These are phyloP conservation scores for Biscogniauxia mediterranea DNA, from an alignment of 2,329 filamentous ascomycete genomes.

Conservation along the genomic window DNA sequence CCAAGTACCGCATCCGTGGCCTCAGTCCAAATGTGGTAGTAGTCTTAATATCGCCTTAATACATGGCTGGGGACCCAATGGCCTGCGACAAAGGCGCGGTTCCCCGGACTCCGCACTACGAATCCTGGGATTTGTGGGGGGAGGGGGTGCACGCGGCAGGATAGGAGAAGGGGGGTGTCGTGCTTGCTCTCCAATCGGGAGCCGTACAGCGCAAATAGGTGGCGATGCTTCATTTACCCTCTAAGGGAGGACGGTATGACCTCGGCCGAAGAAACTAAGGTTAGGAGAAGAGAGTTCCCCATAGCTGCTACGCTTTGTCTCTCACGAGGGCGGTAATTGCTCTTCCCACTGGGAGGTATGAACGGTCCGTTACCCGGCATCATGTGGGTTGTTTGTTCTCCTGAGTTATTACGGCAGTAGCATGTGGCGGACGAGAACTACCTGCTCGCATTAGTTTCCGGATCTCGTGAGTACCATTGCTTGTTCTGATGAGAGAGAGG, in stretches of 20 bases:
- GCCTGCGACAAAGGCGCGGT: slow-evolving; percentile 2
- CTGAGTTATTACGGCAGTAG: too few species aligned
- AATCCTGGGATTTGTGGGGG: slow-evolving; percentile 11
- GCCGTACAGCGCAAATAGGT: slow-evolving; percentile 4
- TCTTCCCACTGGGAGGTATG: background rate
- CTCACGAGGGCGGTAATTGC: background rate
- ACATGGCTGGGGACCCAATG: background rate
- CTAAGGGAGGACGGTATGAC: slow-evolving; percentile 6
- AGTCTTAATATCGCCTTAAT: too few species aligned
- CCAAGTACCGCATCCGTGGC: too few species aligned
- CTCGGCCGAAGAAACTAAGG: slow-evolving; percentile 9
- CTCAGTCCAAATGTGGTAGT: too few species aligned
- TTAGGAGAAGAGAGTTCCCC: too few species aligned
- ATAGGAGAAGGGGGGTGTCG: background rate
- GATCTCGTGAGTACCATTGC: background rate
- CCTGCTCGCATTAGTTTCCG: slow-evolving; percentile 14
- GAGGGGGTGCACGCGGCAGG: background rate
- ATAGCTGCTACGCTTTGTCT: background rate
- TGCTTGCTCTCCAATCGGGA: slow-evolving; percentile 11
- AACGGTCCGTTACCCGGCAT: background rate
- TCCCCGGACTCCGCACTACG: slow-evolving; percentile 19
- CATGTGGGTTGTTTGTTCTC: background rate
- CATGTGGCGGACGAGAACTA: slow-evolving; percentile 4
- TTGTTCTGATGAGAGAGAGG: too few species aligned
- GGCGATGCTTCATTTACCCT: background rate